A percentile compares a stretch with the other conserved stretches of the same genome.
Conservation (phyloP, 139 green algal genomes). For the Micractinium sp. region DNA sequence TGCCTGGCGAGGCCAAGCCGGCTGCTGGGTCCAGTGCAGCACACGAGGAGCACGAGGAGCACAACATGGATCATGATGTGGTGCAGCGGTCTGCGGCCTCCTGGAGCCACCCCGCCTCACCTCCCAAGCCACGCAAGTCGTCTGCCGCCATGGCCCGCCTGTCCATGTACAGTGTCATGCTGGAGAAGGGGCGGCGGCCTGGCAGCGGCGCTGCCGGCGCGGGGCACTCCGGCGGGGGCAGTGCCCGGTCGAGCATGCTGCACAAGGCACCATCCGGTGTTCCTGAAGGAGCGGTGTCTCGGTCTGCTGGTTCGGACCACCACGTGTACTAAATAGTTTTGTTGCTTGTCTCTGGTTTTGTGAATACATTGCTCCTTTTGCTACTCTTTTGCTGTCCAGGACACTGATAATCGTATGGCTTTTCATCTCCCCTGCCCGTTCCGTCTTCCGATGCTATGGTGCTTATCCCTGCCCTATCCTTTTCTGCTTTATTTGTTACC, state of each 20-base stretch:
- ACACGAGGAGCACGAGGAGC: neutral
- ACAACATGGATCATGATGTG: neutral
- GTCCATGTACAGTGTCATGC: neutral
- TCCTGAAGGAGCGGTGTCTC: too few relatives aligned
- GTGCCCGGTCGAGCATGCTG: neutral
- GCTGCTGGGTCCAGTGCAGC: too few relatives aligned
- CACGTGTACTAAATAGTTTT: too few relatives aligned
- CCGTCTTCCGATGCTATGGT: too few relatives aligned
- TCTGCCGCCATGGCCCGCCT: neutral
- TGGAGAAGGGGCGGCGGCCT: neutral
- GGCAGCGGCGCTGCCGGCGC: neutral
- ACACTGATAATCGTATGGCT: too few relatives aligned
- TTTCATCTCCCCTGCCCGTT: too few relatives aligned
- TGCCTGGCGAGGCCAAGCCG: neutral
- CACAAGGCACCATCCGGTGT: neutral
- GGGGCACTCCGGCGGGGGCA: neutral
- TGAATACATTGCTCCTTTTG: too few relatives aligned
- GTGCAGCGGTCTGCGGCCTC: slow-evolving; percentile 24
- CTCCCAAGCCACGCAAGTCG: neutral
- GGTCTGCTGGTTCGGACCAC: too few relatives aligned
- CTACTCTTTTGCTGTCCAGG: too few relatives aligned
- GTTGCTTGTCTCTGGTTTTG: too few relatives aligned
- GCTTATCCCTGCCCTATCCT: too few relatives aligned
- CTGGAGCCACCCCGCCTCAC: neutral
- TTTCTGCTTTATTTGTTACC: too few relatives aligned